phyloP scores from a whole-genome alignment of 345 rosid genomes.

The Nephelium lappaceum region DNA sequence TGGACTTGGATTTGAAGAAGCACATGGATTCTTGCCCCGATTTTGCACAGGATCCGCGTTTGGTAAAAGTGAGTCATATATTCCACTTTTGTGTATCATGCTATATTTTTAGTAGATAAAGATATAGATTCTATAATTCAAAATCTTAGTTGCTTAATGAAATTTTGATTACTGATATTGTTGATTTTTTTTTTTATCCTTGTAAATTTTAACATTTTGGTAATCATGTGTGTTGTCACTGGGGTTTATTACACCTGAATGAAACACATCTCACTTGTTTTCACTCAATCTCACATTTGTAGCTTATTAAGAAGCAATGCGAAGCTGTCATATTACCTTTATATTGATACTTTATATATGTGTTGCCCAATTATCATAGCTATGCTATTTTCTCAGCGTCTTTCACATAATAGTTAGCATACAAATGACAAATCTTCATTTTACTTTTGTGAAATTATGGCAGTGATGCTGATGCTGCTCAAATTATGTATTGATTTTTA shows the following conservation, averaged over 20 bases:
- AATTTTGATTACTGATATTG: neutral
- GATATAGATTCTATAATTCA: neutral
- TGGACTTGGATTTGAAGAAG: conserved; percentile 97
- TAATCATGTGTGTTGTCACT: neutral
- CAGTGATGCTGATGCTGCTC: conserved; percentile 14
- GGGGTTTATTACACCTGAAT: neutral
- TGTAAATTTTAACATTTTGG: neutral
- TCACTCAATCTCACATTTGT: neutral
- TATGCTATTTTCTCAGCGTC: neutral
- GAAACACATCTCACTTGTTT: neutral
- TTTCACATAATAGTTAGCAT: neutral
- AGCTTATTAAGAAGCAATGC: conserved; percentile 1
- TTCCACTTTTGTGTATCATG: conserved; percentile 18
- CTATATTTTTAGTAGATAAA: neutral
- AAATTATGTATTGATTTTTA: neutral
- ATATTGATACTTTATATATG: neutral
- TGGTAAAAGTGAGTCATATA: conserved; percentile 67
- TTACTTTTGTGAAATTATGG: neutral
- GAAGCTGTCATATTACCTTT: neutral
- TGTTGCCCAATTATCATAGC: neutral
- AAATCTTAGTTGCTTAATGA: neutral
- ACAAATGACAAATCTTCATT: neutral
- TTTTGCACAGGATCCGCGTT: conserved; percentile 77
- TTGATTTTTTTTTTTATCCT: neutral
- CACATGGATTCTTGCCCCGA: conserved; percentile 97